Evolutionary conservation across 306 rosid species (phyloP).

Genomic region (Ochetophila trinervis): DNA sequence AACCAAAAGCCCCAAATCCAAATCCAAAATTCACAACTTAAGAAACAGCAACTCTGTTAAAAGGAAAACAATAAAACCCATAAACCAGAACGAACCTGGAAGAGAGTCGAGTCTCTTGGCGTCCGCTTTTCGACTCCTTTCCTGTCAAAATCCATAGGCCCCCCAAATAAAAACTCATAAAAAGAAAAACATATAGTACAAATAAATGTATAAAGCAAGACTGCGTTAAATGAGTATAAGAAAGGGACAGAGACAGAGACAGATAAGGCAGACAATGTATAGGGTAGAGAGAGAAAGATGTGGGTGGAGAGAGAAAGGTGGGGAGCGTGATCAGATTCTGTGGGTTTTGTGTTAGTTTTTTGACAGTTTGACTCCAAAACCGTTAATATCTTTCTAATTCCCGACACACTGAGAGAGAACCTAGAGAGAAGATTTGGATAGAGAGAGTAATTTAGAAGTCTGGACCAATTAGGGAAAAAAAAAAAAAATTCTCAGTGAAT

Average conservation of each 20-base stretch:
- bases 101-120: slow-evolving; percentile 68
- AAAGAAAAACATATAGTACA: slow-evolving; percentile 24
- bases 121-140: slow-evolving; percentile 65
- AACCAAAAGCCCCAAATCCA: slow-evolving; percentile 14
- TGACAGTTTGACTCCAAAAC: slow-evolving; percentile 68
- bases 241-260: slow-evolving; percentile 61
- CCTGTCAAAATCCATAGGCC: slow-evolving; percentile 63
- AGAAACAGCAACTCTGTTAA: slow-evolving; percentile 10
- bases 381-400: slow-evolving; percentile 53
- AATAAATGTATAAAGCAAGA: slow-evolving; percentile 23
- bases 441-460: slow-evolving; percentile 39
- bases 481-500: slow-evolving; percentile 37
- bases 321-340: slow-evolving; percentile 69
- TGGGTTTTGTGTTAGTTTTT: slow-evolving; percentile 43
- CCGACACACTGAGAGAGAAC: slow-evolving; percentile 47
- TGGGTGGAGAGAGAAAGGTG: slow-evolving; percentile 46
- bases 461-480: slow-evolving; percentile 49
- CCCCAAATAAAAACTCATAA: slow-evolving; percentile 37
- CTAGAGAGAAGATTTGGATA: slow-evolving; percentile 39
- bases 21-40: slow-evolving; percentile 8
- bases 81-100: slow-evolving; percentile 59
- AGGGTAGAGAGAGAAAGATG: slow-evolving; percentile 27
- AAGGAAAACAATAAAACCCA: neutral
- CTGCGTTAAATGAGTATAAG: slow-evolving; percentile 45
- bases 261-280: slow-evolving; percentile 48